Evolutionary conservation across 306 rosid genomes (phyloP), one percentile per base, ranked within the genome.

Genomic region (Cyclanthera cordifolia): DNA sequence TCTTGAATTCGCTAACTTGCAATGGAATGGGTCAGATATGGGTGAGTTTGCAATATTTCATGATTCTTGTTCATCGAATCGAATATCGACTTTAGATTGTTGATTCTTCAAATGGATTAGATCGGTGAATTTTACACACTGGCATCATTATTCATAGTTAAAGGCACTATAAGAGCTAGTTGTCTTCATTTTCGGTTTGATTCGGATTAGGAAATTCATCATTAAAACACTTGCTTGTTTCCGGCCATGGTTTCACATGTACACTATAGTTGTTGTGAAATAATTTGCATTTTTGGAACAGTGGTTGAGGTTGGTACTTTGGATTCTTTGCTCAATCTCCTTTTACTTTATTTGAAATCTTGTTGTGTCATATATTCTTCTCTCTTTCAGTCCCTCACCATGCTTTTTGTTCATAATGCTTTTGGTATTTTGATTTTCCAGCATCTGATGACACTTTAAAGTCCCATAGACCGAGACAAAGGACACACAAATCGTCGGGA

Each of bases 401-500:
- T 56, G 11, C 48, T 70, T 75, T 72, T 88, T 59, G 75, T 59
- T 77, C 34, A 83, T 79, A 63, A 73, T 81, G 78, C 70, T 48
- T 66, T 80, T 82, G 39, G 74, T 73, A 11, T 79, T 51, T 77
- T 67, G 70, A 75, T 78, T 80, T 32, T 20, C 67, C 85, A 93
- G 99, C 96, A 74, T 93, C 96, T n/a, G 95, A 93, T 85, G 95
- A 93, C 82, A 86, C 95, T 50, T 95, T 87, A 68, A 93, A 87
- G 85, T 88, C 90, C 77, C 94, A 87, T 69, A 90, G 90, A 81
- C 85, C 95, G 79, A 85, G 99, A 86, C 86, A 85, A 47, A 86
- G 99, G 82, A 82, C 83, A 77, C 95, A 93, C 60, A 90, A 95
- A 76, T 85, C 94, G 76, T 87, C 88, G 69, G 96, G 94, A 74